Evolutionary conservation across 768 basidiomycete species (phyloP), one percentile per base, ranked within the genome.

Genomic region (Lyophyllum atratum): DNA sequence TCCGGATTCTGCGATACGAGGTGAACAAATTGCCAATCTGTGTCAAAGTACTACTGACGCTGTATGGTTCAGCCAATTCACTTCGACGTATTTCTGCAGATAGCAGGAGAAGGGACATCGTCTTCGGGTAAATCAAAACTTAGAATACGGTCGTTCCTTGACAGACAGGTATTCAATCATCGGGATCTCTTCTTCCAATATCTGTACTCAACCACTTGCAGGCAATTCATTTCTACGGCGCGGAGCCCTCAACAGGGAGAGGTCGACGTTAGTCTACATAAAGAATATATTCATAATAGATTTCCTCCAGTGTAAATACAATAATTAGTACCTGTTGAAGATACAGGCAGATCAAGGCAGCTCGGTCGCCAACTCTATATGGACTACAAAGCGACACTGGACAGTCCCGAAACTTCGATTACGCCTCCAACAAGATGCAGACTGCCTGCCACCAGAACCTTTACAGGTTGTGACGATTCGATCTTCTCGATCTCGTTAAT

Each of bases 351-450:
- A 19, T 5, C 15, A 17, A 3, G 21, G 26, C 28, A n/a, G 15
- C 22, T 24, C 19, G 21, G 49, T 15, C 24, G 7, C 9, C 24
- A 49, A 45, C 3, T 42, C 33, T 11, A 46, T 3, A 11, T 6
- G 17, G 42, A 28, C 24, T 65, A 87, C 52, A 93, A 72, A 31
- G 87, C 87, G 54, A 81, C 74, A 29, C 86, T 81, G n/a, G 89
- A 83, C 39, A 98, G 70, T 21, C 86, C 89, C 17, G 94, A 91
- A 14, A 92, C 94, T 68, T 98, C 96, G 52, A 98, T 89, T 12
- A 95, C 78, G 2, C 97, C 97, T 19, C 97, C 97, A 7, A 98
- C 87, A 15, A 99, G 81, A 73, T 95, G 95, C 60, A 99, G 70
- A 71, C 94, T 97, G 4, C 97, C 97, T 2, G 93, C 82, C 6